Percentiles rank a stretch among this genome's conserved stretches.
Conservation (phyloP, 768 basidiomycete species). For the Chalciporus chontae region DNA sequence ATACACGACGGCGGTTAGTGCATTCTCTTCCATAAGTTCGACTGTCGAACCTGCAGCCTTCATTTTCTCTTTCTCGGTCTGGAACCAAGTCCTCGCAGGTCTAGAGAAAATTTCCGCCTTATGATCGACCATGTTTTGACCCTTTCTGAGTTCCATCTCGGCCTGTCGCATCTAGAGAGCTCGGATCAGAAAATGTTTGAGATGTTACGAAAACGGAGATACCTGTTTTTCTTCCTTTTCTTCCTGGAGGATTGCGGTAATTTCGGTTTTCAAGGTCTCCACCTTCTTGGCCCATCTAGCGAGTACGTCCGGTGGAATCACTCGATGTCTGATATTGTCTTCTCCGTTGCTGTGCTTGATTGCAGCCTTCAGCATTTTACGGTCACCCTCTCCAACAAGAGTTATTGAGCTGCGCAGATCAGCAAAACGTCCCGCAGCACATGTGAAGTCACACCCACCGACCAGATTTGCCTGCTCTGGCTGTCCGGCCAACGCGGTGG, state of each 20-base stretch:
- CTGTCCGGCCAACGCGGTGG: constrained; percentile 96
- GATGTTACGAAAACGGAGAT: constrained; percentile 13
- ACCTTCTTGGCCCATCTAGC: constrained; percentile 68
- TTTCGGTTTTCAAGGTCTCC: constrained; percentile 68
- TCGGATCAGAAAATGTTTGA: constrained; percentile 7
- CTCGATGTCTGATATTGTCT: constrained; percentile 85
- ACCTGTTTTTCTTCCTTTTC: constrained; percentile 96
- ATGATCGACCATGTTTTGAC: constrained; percentile 93
- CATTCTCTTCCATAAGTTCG: neutral
- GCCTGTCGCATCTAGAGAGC: constrained; percentile 69
- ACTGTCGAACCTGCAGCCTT: constrained; percentile 63
- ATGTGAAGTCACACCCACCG: constrained; percentile 49
- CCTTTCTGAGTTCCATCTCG: constrained; percentile 95
- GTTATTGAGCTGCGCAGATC: constrained; percentile 71
- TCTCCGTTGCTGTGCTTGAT: constrained; percentile 81
- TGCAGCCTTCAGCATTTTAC: constrained; percentile 93
- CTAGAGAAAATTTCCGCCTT: constrained; percentile 88
- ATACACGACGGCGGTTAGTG: constrained; percentile 1
- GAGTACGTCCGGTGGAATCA: constrained; percentile 75
- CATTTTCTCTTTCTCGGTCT: constrained; percentile 77
- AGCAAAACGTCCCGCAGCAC: constrained; percentile 2
- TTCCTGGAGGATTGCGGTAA: constrained; percentile 76
- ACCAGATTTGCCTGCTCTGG: constrained; percentile 90
- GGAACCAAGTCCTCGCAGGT: constrained; percentile 99
- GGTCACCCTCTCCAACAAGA: constrained; percentile 91